Evolutionary conservation across 441 rosid genomes (phyloP), one percentile per base, ranked within the genome.

Genomic region (Erysimum cheiri): DNA sequence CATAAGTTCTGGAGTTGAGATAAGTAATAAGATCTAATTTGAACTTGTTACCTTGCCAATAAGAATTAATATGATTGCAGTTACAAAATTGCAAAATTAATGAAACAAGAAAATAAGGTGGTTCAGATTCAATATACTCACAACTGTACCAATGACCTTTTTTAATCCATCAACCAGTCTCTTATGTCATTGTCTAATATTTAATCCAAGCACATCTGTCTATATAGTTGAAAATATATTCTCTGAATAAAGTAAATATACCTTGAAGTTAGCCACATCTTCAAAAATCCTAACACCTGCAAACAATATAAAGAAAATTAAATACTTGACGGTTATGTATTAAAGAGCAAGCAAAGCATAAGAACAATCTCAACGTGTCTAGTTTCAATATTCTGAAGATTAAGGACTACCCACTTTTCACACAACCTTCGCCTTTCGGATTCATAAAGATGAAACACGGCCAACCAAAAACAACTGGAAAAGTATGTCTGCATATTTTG

Each of bases 251-350:
- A 24, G 36, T 64, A 50, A 10, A 47, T 52, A 73, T 87, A 96
- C 99, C 99, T 96, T 93, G 60, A 79, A 61, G 74, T 86, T 78
- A 67, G 93, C 83, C 46, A 89, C 85, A 73, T 96, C 98, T 85
- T 96, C 98, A 62, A 96, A 87, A 76, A 96, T 90, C 85, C 99
- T 85, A 75, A 90, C 82, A 76, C 99, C 98, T 96, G 87, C 76
- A 82, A 85, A 62, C 54, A 56, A 39, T 48, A 64, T 57, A 70
- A 31, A 66, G 29, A 53, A 57, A 52, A 58, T 35, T 49, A 59
- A 49, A 54, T 24, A 8, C 35, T 4, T 56, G 28, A 40, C 70
- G 47, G 54, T 57, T 39, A 64, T 26, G 32, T 49, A 56, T 32
- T 11, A 52, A 59, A 40, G 43, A 69, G 44, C 24, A 56, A 58